Evolutionary conservation across 1,139 yeast genomes (phyloP).

Genomic region (Scheffersomyces illinoinensis): DNA sequence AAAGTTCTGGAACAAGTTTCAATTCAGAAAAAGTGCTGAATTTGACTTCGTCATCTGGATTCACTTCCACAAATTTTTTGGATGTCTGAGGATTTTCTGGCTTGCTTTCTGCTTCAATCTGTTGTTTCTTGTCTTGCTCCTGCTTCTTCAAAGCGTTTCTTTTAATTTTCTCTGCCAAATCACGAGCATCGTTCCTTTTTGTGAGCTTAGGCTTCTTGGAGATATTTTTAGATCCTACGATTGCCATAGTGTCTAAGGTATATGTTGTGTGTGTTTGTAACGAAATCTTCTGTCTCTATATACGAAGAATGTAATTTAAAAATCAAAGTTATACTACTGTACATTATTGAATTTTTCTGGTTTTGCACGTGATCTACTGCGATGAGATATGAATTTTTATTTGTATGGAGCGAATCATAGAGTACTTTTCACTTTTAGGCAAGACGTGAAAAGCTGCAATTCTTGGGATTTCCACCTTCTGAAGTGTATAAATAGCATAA

Average conservation of each 20-base stretch:
- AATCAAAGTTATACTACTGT: neutral
- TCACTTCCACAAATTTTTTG: slow-evolving; percentile 15
- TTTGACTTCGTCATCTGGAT: slow-evolving; percentile 24
- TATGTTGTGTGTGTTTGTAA: neutral
- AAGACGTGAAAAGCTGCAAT: neutral
- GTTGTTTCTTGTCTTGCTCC: slow-evolving; percentile 3
- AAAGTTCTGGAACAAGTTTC: slow-evolving; percentile 73
- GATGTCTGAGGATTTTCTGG: neutral
- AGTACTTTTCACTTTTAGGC: neutral
- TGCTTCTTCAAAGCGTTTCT: slow-evolving; percentile 47
- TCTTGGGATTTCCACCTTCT: slow-evolving; percentile 8
- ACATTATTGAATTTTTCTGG: neutral
- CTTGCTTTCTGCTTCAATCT: neutral
- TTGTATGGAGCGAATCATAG: neutral
- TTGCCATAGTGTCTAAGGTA: neutral
- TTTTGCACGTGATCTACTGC: neutral
- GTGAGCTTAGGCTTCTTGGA: slow-evolving; percentile 1
- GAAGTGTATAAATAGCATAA: neutral
- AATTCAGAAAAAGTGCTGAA: slow-evolving; percentile 50
- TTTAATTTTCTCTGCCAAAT: slow-evolving; percentile 53
- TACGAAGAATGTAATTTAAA: neutral
- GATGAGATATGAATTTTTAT: neutral
- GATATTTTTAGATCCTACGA: neutral
- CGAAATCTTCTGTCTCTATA: neutral
- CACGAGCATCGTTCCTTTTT: slow-evolving; percentile 22